Base-by-base conservation (phyloP, 192 early-diverging fungal species). In the Coemansia umbellata region DNA sequence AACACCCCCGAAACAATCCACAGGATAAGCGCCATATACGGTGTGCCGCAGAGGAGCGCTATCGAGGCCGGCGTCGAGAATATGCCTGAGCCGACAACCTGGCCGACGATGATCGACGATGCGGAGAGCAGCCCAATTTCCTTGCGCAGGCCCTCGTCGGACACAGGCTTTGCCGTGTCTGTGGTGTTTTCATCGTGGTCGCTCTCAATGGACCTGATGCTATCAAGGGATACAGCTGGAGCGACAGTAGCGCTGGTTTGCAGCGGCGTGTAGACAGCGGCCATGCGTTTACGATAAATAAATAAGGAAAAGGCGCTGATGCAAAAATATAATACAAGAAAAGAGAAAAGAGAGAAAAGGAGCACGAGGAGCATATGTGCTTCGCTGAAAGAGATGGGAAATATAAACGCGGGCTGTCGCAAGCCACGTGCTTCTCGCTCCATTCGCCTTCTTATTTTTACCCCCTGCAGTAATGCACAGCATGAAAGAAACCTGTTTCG, bases 51-150 rank as follows among this genome's bases (percentile, higher is more conserved):
- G 28, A 84, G 69, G n/a, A 73, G 66, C 5, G 84, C 69, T 7
- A 91, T 81, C 9, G 85, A 85, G 0, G 85, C 87, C 14, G 89
- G 89, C 0, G 89, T 87, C 9, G 87, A 84, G 79, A 89, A 91
- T 52, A 89, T 82, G 21, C 89, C 89, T 15, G 83, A 85, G 8
- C 89, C 89, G 35, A 89, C 86, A 47, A 91, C 85, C 40, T 80
- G 66, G 0, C 86, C 86, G n/a, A 91, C 59, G 5, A 91, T 83
- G 8, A 91, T 74, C 0, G 78, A 82, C 2, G 85, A 74, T 11
- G 85, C 87, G 18, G 85, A 86, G 48, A 80, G 48, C 1, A 76
- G 60, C 9, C 73, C 73, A 19, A 74, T 74, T 51, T 74, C 64
- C 33, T 66, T 66, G 45, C 60, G 53, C 33, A 74, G 44, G 10